Evolutionary conservation across 495 filamentous ascomycete genomes (phyloP).

Genomic region (Penicillium roqueforti): DNA sequence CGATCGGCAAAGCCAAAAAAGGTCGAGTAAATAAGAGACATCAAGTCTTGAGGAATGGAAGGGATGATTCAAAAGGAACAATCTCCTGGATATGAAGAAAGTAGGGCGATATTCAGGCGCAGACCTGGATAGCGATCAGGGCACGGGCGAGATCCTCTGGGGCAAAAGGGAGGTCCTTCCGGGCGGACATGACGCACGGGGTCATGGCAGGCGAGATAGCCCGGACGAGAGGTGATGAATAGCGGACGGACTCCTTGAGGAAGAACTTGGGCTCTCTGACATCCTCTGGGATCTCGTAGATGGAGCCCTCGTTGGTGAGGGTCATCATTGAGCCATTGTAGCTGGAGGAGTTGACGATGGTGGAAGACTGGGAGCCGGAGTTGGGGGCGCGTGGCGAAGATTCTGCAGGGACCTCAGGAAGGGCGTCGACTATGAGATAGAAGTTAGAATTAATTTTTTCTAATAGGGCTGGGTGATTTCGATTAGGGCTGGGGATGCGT

Average conservation of each 20-base stretch:
- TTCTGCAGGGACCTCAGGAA: constrained; percentile 18
- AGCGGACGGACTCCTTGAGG: constrained; percentile 36
- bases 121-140: constrained; percentile 42
- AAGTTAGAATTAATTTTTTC: neutral
- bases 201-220: constrained; percentile 30
- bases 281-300: constrained; percentile 28
- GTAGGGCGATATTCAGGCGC: constrained; percentile 19
- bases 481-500: constrained; percentile 17
- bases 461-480: neutral
- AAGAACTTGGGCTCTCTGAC: constrained; percentile 32
- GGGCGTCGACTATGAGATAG: too few species aligned
- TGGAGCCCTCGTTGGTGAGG: constrained; percentile 26
- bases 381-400: constrained; percentile 23
- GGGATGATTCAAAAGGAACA: constrained; percentile 6
- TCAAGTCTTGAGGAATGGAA: constrained; percentile 13
- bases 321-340: constrained; percentile 41
- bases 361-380: constrained; percentile 38
- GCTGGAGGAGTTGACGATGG: constrained; percentile 38
- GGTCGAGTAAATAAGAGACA: constrained; percentile 6
- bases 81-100: constrained; percentile 20
- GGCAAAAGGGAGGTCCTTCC: constrained; percentile 33
- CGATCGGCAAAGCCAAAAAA: constrained; percentile 4
- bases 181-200: constrained; percentile 22
- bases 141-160: constrained; percentile 43
- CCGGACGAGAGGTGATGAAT: constrained; percentile 33